Percentiles rank a stretch among this genome's conserved stretches.
Evolutionary conservation across 2,329 filamentous ascomycete species (phyloP).

Genomic region (Botrytis hyacinthi): DNA sequence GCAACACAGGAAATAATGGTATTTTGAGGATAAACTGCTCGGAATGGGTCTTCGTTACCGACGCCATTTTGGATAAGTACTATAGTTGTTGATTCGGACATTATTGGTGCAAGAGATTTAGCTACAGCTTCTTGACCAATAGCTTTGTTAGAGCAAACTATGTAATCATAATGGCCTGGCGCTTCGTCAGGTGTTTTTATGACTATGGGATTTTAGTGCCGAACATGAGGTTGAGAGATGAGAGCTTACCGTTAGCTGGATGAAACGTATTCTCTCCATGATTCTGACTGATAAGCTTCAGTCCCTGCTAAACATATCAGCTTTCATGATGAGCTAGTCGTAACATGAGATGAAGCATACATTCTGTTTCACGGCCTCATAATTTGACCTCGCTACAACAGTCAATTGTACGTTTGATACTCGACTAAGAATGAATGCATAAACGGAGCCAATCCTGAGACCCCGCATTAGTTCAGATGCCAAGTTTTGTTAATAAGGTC

Average conservation of each 20-base stretch:
- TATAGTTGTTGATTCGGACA: slow-evolving; percentile 48
- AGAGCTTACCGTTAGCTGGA: slow-evolving; percentile 43
- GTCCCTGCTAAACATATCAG: slow-evolving; percentile 37
- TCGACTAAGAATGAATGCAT: slow-evolving; percentile 52
- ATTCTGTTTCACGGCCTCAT: slow-evolving; percentile 50
- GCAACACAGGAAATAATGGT: slow-evolving; percentile 56
- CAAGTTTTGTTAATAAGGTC: rapidly evolving
- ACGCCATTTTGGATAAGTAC: slow-evolving; percentile 62
- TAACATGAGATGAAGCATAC: slow-evolving; percentile 40
- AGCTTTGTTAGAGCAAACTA: slow-evolving; percentile 57
- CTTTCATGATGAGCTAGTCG: slow-evolving; percentile 24
- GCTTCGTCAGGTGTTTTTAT: slow-evolving; percentile 50
- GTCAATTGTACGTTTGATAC: slow-evolving; percentile 50
- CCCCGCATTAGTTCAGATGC: neutral
- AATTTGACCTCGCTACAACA: slow-evolving; percentile 61
- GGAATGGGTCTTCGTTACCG: slow-evolving; percentile 56
- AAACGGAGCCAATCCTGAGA: slow-evolving; percentile 55
- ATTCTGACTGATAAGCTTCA: slow-evolving; percentile 52
- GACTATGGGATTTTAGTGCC: slow-evolving; percentile 35
- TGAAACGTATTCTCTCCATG: slow-evolving; percentile 54
- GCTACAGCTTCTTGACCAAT: slow-evolving; percentile 44
- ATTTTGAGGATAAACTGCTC: slow-evolving; percentile 46
- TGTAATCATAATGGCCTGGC: slow-evolving; percentile 50
- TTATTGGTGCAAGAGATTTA: slow-evolving; percentile 37
- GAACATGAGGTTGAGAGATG: neutral